phyloP scores from a whole-genome alignment of 345 rosid genomes.

The Pugionium cornutum region DNA sequence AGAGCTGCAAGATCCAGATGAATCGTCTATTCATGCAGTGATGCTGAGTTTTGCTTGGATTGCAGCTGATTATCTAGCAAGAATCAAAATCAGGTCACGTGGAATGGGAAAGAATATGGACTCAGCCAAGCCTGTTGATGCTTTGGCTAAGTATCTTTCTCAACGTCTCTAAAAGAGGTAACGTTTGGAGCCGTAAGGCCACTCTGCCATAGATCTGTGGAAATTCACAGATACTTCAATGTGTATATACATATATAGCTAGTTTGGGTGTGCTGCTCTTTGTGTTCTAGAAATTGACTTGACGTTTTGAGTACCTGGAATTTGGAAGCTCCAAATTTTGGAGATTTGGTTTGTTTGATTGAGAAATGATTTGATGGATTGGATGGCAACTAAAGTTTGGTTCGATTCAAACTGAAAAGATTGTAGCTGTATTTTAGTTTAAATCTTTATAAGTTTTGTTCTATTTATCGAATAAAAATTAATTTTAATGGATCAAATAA shows the following conservation, averaged over 20 bases:
- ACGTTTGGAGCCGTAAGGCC: slow-evolving; percentile 48
- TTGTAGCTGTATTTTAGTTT: no score
- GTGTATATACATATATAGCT: background rate
- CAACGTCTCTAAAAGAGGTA: slow-evolving; percentile 55
- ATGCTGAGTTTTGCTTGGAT: slow-evolving; percentile 92
- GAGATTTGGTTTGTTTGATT: no score
- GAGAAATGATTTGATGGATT: no score
- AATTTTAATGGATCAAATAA: no score
- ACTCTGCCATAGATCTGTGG: slow-evolving; percentile 51
- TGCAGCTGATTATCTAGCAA: slow-evolving; percentile 82
- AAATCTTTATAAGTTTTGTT: no score
- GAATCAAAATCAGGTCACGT: slow-evolving; percentile 57
- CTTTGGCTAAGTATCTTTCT: slow-evolving; percentile 60
- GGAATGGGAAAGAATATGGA: slow-evolving; percentile 39
- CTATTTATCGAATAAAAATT: no score
- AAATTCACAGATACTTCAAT: slow-evolving; percentile 2
- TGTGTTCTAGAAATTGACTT: background rate
- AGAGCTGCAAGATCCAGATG: slow-evolving; percentile 51
- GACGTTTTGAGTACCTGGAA: background rate
- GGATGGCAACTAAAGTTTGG: no score
- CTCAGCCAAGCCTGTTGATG: slow-evolving; percentile 61
- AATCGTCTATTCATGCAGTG: slow-evolving; percentile 35
- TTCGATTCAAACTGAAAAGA: no score
- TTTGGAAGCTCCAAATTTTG: no score
- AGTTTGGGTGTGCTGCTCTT: slow-evolving; percentile 14